Percentiles rank a stretch among this genome's conserved stretches.
These are phyloP conservation scores for Paecilomyces variotii DNA, from an alignment of 2,329 filamentous ascomycete species.

Conservation along the genomic window DNA sequence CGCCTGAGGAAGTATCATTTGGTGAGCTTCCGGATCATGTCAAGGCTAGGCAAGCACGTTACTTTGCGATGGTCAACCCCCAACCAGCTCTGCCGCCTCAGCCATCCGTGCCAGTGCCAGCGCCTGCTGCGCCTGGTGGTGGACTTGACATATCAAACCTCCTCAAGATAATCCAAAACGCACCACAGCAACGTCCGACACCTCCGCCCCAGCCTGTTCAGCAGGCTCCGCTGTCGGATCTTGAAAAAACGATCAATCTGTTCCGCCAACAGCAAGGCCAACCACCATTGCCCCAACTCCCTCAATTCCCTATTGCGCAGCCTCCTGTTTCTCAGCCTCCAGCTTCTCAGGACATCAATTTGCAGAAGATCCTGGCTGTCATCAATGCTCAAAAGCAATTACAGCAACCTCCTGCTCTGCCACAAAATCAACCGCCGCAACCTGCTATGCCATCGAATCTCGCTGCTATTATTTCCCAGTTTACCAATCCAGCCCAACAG, in stretches of 20 bases:
- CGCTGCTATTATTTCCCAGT: conserved; percentile 26
- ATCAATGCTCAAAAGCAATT: conserved; percentile 30
- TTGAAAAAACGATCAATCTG: conserved; percentile 31
- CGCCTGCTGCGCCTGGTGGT: conserved; percentile 8
- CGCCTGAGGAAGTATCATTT: conserved; percentile 29
- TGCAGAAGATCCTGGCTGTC: conserved; percentile 32
- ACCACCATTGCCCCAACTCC: conserved; percentile 19
- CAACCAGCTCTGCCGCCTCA: conserved; percentile 17
- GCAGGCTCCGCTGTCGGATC: conserved; percentile 19
- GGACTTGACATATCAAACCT: conserved; percentile 33
- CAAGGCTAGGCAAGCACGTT: conserved; percentile 37
- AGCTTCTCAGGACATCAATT: conserved; percentile 22
- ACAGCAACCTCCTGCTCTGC: conserved; percentile 20
- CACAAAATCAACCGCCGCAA: conserved; percentile 16
- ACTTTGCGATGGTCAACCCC: conserved; percentile 29
- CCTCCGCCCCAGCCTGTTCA: conserved; percentile 19
- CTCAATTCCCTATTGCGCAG: conserved; percentile 13
- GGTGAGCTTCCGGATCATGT: conserved; percentile 35
- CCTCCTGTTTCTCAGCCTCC: conserved; percentile 14
- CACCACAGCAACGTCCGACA: conserved; percentile 22
- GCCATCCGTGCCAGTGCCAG: conserved; percentile 12
- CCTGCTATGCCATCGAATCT: conserved; percentile 24
- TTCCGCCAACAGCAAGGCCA: conserved; percentile 27
- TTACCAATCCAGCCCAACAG: conserved; percentile 19
- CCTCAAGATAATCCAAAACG: conserved; percentile 32